Evolutionary conservation across 768 basidiomycete species (phyloP), one percentile per base, ranked within the genome.

Genomic region (Lanmaoa pseudosensibilis): DNA sequence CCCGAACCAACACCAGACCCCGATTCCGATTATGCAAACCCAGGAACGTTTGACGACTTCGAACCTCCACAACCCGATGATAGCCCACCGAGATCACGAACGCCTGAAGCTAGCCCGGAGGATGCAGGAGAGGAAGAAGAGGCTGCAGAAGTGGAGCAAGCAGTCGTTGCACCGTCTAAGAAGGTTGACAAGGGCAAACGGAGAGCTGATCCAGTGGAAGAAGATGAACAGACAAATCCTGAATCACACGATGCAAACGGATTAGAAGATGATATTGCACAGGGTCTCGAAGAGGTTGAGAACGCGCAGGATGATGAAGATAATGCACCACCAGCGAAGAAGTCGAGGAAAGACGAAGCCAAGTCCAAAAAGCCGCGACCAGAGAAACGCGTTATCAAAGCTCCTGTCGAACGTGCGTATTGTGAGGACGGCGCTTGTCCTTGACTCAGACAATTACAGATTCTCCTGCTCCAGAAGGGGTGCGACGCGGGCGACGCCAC

Each of bases 401-500:
- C 56, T 4, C 41, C 56, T 36, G 40, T 61, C 25, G 72, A 72
- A 44, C 62, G 71, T 72, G 57, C 44, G 71, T 67, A 40, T 41
- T 19, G 16, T 15, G 23, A 23, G 18, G 12, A 19, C 1, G 9
- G 12, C 40, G 4, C 9, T 1, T 47, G 8, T 33, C 6, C 18
- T 58, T 50, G 19, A 55, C 61, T 63, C 40, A 70, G 36, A 33
- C 19, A 21, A 25, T 23, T 45, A 10, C 44, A 72, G 71, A 46
- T 45, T 71, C 72, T 15, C 64, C 60, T 25, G 54, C 60, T 12
- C 72, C 67, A 25, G 72, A 71, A 0, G 87, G 86, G 23, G 75
- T 90, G 2, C 86, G 94, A 18, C 85, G 88, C 48, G 87, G 92
- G 32, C 75, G 75, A 46, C 85, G 95, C 23, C 76, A 81, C 51